phyloP scores from a whole-genome alignment of 1,284 basidiomycete species.

The Cystobasidium pallidum region DNA sequence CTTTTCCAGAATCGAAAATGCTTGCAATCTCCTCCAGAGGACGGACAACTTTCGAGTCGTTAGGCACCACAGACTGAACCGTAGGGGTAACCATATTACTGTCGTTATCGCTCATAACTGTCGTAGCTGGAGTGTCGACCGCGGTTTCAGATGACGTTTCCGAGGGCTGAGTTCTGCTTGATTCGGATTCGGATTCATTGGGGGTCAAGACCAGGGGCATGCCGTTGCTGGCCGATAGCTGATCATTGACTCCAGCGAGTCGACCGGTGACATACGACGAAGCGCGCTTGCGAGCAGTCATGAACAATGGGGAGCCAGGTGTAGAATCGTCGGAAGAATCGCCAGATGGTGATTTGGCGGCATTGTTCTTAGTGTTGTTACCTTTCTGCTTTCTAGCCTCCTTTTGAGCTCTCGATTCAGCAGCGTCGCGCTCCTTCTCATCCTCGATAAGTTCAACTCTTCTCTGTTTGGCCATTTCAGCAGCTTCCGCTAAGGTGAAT shows the following conservation, averaged over 20 bases:
- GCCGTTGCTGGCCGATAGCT: neutral
- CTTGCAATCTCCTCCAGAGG: conserved; percentile 75
- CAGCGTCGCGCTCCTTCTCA: conserved; percentile 47
- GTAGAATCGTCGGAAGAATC: conserved; percentile 50
- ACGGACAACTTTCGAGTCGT: conserved; percentile 30
- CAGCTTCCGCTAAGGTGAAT: conserved; percentile 52
- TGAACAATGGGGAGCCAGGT: conserved; percentile 51
- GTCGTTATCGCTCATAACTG: conserved; percentile 41
- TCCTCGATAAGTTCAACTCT: conserved; percentile 45
- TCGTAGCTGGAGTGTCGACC: conserved; percentile 44
- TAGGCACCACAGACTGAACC: neutral
- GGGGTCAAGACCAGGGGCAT: conserved; percentile 30
- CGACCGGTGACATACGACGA: conserved; percentile 30
- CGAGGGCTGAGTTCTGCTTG: conserved; percentile 45
- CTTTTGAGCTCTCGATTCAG: conserved; percentile 46
- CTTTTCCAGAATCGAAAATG: conserved; percentile 78
- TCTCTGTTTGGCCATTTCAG: conserved; percentile 50
- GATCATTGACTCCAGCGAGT: conserved; percentile 22
- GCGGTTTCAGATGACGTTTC: conserved; percentile 51
- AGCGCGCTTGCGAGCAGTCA: conserved; percentile 46
- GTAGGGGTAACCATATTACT: conserved; percentile 39
- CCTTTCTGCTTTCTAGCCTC: conserved; percentile 11
- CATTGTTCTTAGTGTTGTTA: neutral
- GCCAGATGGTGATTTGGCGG: neutral
- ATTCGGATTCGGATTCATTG: conserved; percentile 33